Percentiles rank a stretch among this genome's conserved stretches.
Evolutionary conservation across 2,329 filamentous ascomycete genomes (phyloP).

Genomic region (Thielaviopsis populi): DNA sequence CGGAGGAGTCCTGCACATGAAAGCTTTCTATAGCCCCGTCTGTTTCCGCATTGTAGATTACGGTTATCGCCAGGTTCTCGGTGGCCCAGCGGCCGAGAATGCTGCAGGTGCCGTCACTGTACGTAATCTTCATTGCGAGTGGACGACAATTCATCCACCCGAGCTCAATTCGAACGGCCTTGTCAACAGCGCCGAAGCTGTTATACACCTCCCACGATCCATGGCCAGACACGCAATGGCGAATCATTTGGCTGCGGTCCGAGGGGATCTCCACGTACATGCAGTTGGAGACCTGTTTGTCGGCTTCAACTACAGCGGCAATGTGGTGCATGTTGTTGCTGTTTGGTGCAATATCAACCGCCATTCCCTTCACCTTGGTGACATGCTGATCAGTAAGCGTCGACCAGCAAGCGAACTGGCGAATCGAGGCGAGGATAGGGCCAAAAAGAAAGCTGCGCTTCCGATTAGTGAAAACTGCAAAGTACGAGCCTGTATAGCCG

Average conservation of each 20-base stretch:
- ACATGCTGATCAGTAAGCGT: not conserved
- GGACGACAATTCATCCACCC: not conserved
- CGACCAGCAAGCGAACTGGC: not conserved
- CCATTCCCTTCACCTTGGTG: not conserved
- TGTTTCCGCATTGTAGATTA: not conserved
- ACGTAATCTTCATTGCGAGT: not conserved
- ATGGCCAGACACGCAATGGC: not conserved
- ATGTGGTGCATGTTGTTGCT: constrained; percentile 3
- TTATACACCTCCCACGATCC: constrained; percentile 3
- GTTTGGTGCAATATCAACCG: not conserved
- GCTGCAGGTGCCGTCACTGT: not conserved
- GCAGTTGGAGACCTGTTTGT: not conserved
- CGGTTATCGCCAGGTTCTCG: not conserved
- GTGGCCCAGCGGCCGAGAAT: not conserved
- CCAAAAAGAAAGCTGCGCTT: constrained; percentile 1
- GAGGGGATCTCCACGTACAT: not conserved
- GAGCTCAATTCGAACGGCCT: not conserved
- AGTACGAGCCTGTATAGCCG: not conserved
- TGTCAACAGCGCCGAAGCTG: not conserved
- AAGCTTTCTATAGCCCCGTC: not conserved
- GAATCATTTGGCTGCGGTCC: not conserved
- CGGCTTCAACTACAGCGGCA: not conserved
- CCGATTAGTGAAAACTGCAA: constrained; percentile 4
- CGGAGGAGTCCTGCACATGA: not conserved
- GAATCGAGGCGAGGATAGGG: not conserved